Conservation (phyloP, 1,284 basidiomycete genomes). For the Heterobasidion annosum region DNA sequence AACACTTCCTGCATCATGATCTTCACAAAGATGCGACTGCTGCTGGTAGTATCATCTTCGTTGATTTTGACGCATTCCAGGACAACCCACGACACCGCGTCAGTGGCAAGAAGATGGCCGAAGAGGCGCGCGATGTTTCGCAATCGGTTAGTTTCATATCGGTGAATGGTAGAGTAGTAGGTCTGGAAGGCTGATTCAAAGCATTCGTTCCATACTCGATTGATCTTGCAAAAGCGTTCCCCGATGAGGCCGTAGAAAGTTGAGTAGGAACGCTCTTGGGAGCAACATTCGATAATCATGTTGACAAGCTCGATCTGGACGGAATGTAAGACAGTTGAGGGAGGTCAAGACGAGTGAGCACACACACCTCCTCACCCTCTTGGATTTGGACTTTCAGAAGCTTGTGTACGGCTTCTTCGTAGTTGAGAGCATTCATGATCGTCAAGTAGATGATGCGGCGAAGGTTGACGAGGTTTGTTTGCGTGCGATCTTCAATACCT, state of each 20-base stretch:
- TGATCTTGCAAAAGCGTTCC: conserved; percentile 94
- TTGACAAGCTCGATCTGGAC: conserved; percentile 87
- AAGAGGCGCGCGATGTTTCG: conserved; percentile 98
- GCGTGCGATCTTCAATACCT: conserved; percentile 92
- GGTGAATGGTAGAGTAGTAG: conserved; percentile 96
- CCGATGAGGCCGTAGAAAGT: conserved; percentile 95
- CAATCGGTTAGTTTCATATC: conserved; percentile 96
- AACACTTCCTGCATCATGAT: conserved; percentile 93
- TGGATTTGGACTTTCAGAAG: conserved; percentile 87
- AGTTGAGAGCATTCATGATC: conserved; percentile 97
- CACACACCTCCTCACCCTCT: conserved; percentile 84
- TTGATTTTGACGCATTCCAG: conserved; percentile 87
- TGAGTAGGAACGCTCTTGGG: conserved; percentile 95
- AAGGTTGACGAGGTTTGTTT: conserved; percentile 93
- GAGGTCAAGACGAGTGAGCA: background rate
- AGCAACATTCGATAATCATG: conserved; percentile 99
- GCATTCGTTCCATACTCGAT: conserved; percentile 86
- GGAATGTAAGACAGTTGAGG: conserved; percentile 4
- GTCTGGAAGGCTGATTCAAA: conserved; percentile 84
- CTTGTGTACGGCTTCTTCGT: conserved; percentile 98
- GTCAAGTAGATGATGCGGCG: conserved; percentile 93
- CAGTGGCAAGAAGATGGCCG: conserved; percentile 80
- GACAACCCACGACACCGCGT: conserved; percentile 85
- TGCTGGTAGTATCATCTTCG: conserved; percentile 96
- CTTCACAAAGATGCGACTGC: conserved; percentile 95